Evolutionary conservation across 108 stramenopile genomes (phyloP).

Genomic region (Aureococcus anophagefferens): DNA sequence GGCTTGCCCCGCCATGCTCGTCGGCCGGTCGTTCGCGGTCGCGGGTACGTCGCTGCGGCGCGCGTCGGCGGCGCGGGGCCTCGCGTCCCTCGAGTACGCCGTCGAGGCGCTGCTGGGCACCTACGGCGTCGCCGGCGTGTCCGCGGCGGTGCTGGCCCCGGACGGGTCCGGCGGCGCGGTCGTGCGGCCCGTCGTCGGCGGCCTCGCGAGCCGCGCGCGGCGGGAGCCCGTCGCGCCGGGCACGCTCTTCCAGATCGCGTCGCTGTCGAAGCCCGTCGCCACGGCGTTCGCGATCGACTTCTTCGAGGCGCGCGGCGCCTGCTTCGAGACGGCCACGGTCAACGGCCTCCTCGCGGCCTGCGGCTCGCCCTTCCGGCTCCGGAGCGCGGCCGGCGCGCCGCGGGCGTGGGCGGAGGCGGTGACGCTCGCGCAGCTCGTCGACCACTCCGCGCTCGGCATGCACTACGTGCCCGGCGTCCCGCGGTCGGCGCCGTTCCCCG

Average conservation of each 20-base stretch:
- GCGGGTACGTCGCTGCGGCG: no score
- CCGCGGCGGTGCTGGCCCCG: no score
- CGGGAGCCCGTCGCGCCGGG: background rate
- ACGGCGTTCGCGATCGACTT: constrained; percentile 13
- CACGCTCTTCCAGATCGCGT: constrained; percentile 19
- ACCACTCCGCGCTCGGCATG: constrained; percentile 25
- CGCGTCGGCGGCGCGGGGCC: no score
- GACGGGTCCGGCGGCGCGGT: no score
- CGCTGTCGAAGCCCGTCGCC: constrained; percentile 18
- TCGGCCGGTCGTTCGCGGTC: no score
- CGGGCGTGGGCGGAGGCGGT: constrained; percentile 13
- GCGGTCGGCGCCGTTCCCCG: background rate
- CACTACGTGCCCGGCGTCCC: constrained; percentile 24
- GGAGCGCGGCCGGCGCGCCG: background rate
- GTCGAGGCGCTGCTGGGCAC: no score
- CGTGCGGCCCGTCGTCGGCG: no score
- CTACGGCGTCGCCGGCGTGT: no score
- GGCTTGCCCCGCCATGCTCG: no score
- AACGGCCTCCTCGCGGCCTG: constrained; percentile 9
- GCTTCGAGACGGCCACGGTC: background rate
- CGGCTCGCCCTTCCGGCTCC: constrained; percentile 1
- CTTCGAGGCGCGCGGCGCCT: constrained; percentile 3
- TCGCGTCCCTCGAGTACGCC: no score
- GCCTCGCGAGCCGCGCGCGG: background rate
- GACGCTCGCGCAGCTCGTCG: constrained; percentile 8